Evolutionary conservation across 345 rosid species (phyloP).

Genomic region (Boechera retrofracta): DNA sequence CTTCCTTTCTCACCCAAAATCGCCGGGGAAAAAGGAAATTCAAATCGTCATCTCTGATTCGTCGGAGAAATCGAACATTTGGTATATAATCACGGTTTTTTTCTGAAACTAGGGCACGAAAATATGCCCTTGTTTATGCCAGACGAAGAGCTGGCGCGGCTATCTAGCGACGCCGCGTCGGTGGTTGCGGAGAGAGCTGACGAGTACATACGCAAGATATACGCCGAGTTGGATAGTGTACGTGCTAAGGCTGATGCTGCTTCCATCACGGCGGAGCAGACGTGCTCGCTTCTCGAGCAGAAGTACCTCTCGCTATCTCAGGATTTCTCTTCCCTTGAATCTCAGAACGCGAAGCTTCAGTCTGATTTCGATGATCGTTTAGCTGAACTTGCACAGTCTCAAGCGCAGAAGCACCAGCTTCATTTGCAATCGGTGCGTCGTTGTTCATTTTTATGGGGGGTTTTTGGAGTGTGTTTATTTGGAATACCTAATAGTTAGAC

Average conservation of each 20-base stretch:
- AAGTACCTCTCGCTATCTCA: slow-evolving; percentile 76
- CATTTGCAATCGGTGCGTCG: slow-evolving; percentile 64
- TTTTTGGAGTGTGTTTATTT: background rate
- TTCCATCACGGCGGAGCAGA: slow-evolving; percentile 92
- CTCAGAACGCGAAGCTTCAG: slow-evolving; percentile 68
- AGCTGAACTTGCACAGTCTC: slow-evolving; percentile 71
- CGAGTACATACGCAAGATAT: slow-evolving; percentile 62
- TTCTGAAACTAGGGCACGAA: slow-evolving; percentile 36
- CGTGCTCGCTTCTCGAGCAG: slow-evolving; percentile 94
- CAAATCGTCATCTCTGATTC: background rate
- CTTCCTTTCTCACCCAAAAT: slow-evolving; percentile 7
- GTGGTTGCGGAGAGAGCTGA: slow-evolving; percentile 81
- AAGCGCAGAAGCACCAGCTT: slow-evolving; percentile 84
- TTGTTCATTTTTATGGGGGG: background rate
- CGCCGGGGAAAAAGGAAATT: background rate
- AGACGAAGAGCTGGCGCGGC: slow-evolving; percentile 80
- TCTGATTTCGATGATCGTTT: slow-evolving; percentile 68
- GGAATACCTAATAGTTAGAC: background rate
- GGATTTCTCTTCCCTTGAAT: slow-evolving; percentile 68
- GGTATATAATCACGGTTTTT: slow-evolving; percentile 19
- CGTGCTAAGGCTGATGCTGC: slow-evolving; percentile 87
- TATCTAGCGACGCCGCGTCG: slow-evolving; percentile 62
- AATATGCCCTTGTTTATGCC: slow-evolving; percentile 84
- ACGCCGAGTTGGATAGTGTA: slow-evolving; percentile 68
- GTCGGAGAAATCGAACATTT: slow-evolving; percentile 8